Evolutionary conservation across 768 basidiomycete species (phyloP), one percentile per base, ranked within the genome.

Genomic region (Pleurotus platypus): DNA sequence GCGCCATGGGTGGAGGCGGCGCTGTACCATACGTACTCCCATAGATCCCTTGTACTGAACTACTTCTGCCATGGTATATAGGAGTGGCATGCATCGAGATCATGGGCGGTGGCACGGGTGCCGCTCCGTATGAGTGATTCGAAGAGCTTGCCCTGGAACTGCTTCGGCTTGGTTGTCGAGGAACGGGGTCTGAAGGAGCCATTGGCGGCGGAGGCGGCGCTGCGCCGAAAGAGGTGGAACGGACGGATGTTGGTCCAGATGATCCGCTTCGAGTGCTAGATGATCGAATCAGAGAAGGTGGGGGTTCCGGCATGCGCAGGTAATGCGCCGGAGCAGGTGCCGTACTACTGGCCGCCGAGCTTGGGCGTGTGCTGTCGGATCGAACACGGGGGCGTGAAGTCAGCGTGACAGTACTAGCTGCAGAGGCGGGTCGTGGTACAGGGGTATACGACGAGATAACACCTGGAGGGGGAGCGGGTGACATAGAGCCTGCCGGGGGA

Each of bases 81-180:
- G 30, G 30, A 35, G 30, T 11, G 3, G 30, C 30, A 11, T 35
- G 9, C 30, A 35, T 35, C 30, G 30, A 35, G 16, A 54, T 16
- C 39, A 54, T 42, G 2, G 51, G 51, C 20, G 51, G 46, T n/a
- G 46, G 46, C 22, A 24, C 51, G 82, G 71, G 37, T 72, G 68
- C 16, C 80, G 62, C 13, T 80, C 73, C n/a, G 64, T 65, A 4
- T 72, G 71, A 37, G 81, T 72, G 39, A 85, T 73, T 51, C 69
- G 64, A 54, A 16, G 49, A 51, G 49, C 49, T 51, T 11, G n/a
- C 27, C 26, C 48, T 7, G 27, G n/a, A 30, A 16, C 49, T 51
- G 37, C 48, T 49, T 49, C 48, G 48, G n/a, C 48, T 49, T 24
- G 48, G 48, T 27, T 49, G 48, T 7, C 22, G 49, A 37, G 49